Conservation (phyloP, 305 asterid species). For the Fraxinus platypoda region DNA sequence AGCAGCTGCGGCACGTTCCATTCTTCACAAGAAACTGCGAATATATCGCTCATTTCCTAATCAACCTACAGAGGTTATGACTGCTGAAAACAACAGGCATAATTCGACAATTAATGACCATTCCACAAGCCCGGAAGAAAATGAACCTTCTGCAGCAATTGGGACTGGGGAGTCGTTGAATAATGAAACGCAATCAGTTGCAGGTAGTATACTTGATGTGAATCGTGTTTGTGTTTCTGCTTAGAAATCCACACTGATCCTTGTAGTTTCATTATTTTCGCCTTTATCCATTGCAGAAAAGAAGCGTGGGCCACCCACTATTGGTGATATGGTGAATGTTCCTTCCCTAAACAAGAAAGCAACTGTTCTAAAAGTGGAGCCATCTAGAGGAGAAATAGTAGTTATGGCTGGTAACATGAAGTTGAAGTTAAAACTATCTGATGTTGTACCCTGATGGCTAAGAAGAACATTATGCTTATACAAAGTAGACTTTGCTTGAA, state of each 20-base stretch:
- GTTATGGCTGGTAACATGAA: constrained; percentile 87
- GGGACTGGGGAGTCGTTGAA: constrained; percentile 27
- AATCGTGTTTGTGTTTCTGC: neutral
- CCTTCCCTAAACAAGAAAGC: constrained; percentile 72
- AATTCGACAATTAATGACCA: constrained; percentile 19
- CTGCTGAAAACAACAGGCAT: constrained; percentile 23
- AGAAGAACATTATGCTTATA: constrained; percentile 12
- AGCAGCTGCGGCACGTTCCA: constrained; percentile 84
- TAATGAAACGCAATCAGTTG: constrained; percentile 33
- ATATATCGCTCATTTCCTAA: constrained; percentile 50
- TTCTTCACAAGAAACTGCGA: constrained; percentile 67
- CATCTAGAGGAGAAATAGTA: constrained; percentile 62
- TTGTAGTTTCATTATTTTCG: constrained; percentile 14
- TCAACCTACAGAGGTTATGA: constrained; percentile 36
- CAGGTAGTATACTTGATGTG: constrained; percentile 42
- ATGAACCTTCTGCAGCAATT: constrained; percentile 30
- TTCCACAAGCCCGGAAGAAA: constrained; percentile 27
- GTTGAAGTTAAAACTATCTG: constrained; percentile 68
- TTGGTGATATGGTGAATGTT: constrained; percentile 82
- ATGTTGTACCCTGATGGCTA: constrained; percentile 41
- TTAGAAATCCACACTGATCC: constrained; percentile 13
- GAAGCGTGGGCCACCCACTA: constrained; percentile 49
- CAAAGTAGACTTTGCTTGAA: constrained; percentile 9
- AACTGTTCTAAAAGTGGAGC: constrained; percentile 64
- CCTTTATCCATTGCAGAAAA: constrained; percentile 37